These are phyloP conservation scores for Colletotrichum salicis DNA, from an alignment of 2,329 filamentous ascomycete genomes.

Conservation along the genomic window DNA sequence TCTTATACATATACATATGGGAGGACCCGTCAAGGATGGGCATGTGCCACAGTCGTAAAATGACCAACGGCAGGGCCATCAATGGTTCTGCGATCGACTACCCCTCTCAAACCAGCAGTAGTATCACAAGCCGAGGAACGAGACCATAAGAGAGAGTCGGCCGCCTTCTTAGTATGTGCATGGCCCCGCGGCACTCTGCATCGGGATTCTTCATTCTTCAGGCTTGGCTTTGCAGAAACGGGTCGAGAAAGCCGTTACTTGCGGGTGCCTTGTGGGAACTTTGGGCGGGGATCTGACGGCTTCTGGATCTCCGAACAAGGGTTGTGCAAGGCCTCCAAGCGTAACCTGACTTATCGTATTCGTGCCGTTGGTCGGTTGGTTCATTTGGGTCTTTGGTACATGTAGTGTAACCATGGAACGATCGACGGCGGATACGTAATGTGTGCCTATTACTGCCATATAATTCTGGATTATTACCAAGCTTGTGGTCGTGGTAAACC, in stretches of 20 bases:
- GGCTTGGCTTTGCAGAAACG: background rate
- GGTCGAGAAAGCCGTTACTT: background rate
- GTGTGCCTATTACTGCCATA: too few species aligned
- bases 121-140: background rate
- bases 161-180: background rate
- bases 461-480: too few species aligned
- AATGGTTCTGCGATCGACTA: background rate
- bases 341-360: background rate
- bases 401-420: background rate
- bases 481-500: too few species aligned
- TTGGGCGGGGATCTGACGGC: background rate
- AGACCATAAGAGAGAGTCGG: background rate
- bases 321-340: background rate
- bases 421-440: too few species aligned
- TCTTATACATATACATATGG: background rate
- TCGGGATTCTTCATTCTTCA: background rate
- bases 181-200: background rate
- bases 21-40: background rate
- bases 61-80: background rate
- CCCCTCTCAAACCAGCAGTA: background rate
- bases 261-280: background rate
- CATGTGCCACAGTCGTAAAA: background rate
- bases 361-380: background rate
- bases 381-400: background rate
- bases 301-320: background rate